Percentiles rank a stretch among this genome's conserved stretches.
These are phyloP conservation scores for Pseudogymnoascus sp. DNA, from an alignment of 2,329 filamentous ascomycete genomes.

Conservation along the genomic window DNA sequence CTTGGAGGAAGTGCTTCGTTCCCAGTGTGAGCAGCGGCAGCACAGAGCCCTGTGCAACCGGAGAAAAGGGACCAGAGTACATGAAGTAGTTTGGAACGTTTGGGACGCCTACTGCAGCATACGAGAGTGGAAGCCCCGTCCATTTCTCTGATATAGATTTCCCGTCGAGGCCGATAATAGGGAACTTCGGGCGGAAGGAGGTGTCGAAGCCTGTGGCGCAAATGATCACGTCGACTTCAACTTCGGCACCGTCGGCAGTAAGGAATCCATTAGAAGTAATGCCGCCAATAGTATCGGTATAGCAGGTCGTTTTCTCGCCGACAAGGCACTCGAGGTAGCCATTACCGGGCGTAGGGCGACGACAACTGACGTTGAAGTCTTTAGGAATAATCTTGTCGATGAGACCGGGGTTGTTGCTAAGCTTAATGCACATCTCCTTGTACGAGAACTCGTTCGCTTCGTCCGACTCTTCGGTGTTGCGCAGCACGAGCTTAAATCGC, in stretches of 20 bases:
- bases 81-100: slow-evolving; percentile 24
- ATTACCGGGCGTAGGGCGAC: slow-evolving; percentile 39
- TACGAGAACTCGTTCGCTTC: slow-evolving; percentile 1
- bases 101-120: slow-evolving; percentile 20
- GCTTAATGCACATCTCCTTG: slow-evolving; percentile 18
- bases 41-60: slow-evolving; percentile 26
- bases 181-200: slow-evolving; percentile 18
- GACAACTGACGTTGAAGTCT: slow-evolving; percentile 34
- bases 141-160: slow-evolving; percentile 19
- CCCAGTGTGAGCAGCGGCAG: slow-evolving; percentile 31
- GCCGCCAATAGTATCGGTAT: slow-evolving; percentile 20
- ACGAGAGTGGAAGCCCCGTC: slow-evolving; percentile 19
- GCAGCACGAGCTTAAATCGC: slow-evolving; percentile 25
- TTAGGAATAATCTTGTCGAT: slow-evolving; percentile 19
- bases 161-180: slow-evolving; percentile 18
- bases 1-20: slow-evolving; percentile 32
- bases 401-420: slow-evolving; percentile 14
- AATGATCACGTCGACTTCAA: slow-evolving; percentile 29
- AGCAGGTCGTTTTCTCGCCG: slow-evolving; percentile 32
- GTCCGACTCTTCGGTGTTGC: slow-evolving; percentile 19
- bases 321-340: slow-evolving; percentile 38
- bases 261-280: slow-evolving; percentile 33
- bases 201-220: slow-evolving; percentile 27
- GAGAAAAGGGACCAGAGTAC: slow-evolving; percentile 27
- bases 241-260: slow-evolving; percentile 25